Evolutionary conservation across 2,329 filamentous ascomycete species (phyloP).

Genomic region (Lachnellula arida): DNA sequence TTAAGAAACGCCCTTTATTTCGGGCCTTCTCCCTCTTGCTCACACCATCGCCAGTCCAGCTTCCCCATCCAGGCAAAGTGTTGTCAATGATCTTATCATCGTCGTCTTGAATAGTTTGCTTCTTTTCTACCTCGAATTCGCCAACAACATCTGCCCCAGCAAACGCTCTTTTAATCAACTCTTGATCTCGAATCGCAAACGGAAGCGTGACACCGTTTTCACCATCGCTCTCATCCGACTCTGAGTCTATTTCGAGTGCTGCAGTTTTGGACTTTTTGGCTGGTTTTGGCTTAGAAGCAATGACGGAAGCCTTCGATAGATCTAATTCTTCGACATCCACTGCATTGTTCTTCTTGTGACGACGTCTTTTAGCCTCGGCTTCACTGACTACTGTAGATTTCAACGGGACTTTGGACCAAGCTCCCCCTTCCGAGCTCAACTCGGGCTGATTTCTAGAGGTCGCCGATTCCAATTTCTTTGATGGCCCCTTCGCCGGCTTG

Average conservation of each 20-base stretch:
- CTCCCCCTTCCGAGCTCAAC: conserved; percentile 25
- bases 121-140: conserved; percentile 79
- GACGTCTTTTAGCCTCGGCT: conserved; percentile 28
- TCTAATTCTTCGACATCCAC: conserved; percentile 31
- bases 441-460: conserved; percentile 9
- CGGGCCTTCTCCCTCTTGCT: conserved; percentile 63
- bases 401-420: conserved; percentile 30
- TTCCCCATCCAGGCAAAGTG: conserved; percentile 91
- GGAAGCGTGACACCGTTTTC: conserved; percentile 50
- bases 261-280: conserved; percentile 22
- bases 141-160: conserved; percentile 79
- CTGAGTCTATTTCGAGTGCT: conserved; percentile 24
- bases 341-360: conserved; percentile 29
- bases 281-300: conserved; percentile 26
- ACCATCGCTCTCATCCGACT: conserved; percentile 34
- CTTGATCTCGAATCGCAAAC: conserved; percentile 54
- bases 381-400: conserved; percentile 21
- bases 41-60: conserved; percentile 82
- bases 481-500: conserved; percentile 11
- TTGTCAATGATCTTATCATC: conserved; percentile 78
- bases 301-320: conserved; percentile 29
- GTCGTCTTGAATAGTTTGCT: conserved; percentile 64
- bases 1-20: conserved; percentile 58
- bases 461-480: background rate
- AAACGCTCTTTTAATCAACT: conserved; percentile 77